Percentiles rank a stretch among this genome's conserved stretches.
phyloP scores from a whole-genome alignment of 768 basidiomycete species.

The Psilocybe cyanescens region DNA sequence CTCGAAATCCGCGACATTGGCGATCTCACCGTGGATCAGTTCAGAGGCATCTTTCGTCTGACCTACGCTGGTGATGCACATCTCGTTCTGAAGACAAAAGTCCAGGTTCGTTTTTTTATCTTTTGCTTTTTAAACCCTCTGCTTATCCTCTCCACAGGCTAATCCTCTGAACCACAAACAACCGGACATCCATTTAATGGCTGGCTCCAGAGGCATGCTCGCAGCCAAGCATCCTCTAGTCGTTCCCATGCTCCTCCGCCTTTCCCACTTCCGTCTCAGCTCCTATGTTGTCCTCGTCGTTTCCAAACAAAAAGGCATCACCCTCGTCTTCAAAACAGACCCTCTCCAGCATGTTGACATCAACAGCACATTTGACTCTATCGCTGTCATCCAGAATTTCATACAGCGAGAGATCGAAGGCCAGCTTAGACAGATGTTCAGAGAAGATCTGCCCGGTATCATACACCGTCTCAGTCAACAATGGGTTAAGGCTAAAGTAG shows the following conservation, averaged over 20 bases:
- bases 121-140: neutral
- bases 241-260: slow-evolving; percentile 96
- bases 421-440: slow-evolving; percentile 96
- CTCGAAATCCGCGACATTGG: slow-evolving; percentile 97
- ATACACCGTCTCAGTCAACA: slow-evolving; percentile 95
- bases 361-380: slow-evolving; percentile 96
- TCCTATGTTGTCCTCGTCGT: slow-evolving; percentile 98
- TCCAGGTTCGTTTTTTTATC: slow-evolving; percentile 64
- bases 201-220: slow-evolving; percentile 84
- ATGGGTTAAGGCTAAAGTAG: slow-evolving; percentile 94
- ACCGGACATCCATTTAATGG: slow-evolving; percentile 86
- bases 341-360: slow-evolving; percentile 98
- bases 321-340: slow-evolving; percentile 99
- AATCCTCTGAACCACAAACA: slow-evolving; percentile 95
- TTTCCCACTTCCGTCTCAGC: slow-evolving; percentile 92
- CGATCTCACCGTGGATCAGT: slow-evolving; percentile 93
- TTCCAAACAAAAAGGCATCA: slow-evolving; percentile 97
- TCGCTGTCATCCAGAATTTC: slow-evolving; percentile 96
- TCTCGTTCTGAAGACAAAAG: slow-evolving; percentile 86
- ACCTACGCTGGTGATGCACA: slow-evolving; percentile 95
- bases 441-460: slow-evolving; percentile 95
- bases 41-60: slow-evolving; percentile 94
- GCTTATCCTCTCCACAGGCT: slow-evolving; percentile 52
- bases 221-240: slow-evolving; percentile 94
- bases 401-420: slow-evolving; percentile 98